Evolutionary conservation across 495 filamentous ascomycete species (phyloP).

Genomic region (Aspergillus diversus): DNA sequence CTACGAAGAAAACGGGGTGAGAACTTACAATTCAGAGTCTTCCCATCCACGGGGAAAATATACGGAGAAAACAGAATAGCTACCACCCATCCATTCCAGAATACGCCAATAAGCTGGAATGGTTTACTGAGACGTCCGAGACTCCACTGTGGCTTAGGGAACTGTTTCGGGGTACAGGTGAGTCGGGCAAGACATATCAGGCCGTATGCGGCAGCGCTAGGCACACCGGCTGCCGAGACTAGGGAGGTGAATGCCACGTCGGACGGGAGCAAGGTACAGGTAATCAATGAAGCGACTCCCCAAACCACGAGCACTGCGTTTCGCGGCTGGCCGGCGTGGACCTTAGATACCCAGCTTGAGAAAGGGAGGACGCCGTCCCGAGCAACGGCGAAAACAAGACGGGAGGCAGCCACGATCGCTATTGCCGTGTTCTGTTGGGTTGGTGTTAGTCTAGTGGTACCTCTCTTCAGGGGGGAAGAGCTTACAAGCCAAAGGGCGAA

Average conservation of each 20-base stretch:
- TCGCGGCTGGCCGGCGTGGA: constrained; percentile 54
- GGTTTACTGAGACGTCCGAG: constrained; percentile 48
- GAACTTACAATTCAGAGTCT: constrained; percentile 50
- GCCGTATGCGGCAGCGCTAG: constrained; percentile 57
- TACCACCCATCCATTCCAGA: constrained; percentile 57
- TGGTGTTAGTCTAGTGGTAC: constrained; percentile 5
- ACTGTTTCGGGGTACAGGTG: constrained; percentile 49
- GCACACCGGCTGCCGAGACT: constrained; percentile 53
- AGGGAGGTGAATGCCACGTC: constrained; percentile 59
- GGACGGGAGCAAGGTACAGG: constrained; percentile 57
- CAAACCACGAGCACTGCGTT: constrained; percentile 61
- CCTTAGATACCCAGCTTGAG: constrained; percentile 56
- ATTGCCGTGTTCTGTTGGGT: constrained; percentile 53
- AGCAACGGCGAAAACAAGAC: constrained; percentile 59
- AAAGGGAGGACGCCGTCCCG: constrained; percentile 60
- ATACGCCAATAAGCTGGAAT: constrained; percentile 52
- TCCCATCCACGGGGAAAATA: constrained; percentile 46
- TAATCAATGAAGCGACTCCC: constrained; percentile 50
- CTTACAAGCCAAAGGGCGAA: constrained; percentile 53
- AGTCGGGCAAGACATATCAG: constrained; percentile 57
- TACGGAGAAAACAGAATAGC: constrained; percentile 54
- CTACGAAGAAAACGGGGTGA: not conserved
- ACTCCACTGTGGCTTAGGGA: constrained; percentile 52
- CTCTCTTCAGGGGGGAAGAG: not conserved
- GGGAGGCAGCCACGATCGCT: constrained; percentile 58